Percentiles rank a stretch among this genome's conserved stretches.
These are phyloP conservation scores for Lentinula aciculospora DNA, from an alignment of 768 basidiomycete species.

Conservation along the genomic window DNA sequence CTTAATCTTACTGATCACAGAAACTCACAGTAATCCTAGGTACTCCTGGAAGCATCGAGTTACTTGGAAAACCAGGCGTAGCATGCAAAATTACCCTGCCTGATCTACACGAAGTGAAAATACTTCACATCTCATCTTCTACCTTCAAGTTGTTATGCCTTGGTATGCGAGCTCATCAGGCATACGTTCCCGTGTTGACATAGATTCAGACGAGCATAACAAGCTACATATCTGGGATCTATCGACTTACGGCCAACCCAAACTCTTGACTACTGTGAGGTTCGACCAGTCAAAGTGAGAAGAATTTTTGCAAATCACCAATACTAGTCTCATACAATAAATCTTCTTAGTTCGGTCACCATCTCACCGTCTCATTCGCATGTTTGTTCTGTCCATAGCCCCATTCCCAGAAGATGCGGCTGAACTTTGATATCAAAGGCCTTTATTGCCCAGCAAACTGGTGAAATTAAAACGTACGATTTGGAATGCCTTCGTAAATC, in stretches of 20 bases:
- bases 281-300: constrained; percentile 45
- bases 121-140: constrained; percentile 56
- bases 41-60: constrained; percentile 53
- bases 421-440: constrained; percentile 23
- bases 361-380: constrained; percentile 70
- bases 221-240: constrained; percentile 61
- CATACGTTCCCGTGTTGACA: neutral
- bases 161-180: constrained; percentile 33
- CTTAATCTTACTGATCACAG: constrained; percentile 2
- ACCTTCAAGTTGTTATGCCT: constrained; percentile 54
- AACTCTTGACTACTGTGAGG: constrained; percentile 39
- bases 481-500: constrained; percentile 63
- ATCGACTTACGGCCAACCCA: constrained; percentile 44
- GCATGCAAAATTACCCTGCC: constrained; percentile 42
- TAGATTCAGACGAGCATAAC: constrained; percentile 42
- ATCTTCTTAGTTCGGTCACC: constrained; percentile 47
- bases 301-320: neutral
- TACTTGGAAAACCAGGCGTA: constrained; percentile 69
- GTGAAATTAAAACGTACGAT: constrained; percentile 71
- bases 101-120: constrained; percentile 41
- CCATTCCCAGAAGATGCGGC: neutral
- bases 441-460: constrained; percentile 42
- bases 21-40: constrained; percentile 31
- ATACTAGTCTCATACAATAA: constrained; percentile 2
- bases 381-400: constrained; percentile 32